Conservation (phyloP, 805 yeast species). For the Saccharomycopsis sp. region DNA sequence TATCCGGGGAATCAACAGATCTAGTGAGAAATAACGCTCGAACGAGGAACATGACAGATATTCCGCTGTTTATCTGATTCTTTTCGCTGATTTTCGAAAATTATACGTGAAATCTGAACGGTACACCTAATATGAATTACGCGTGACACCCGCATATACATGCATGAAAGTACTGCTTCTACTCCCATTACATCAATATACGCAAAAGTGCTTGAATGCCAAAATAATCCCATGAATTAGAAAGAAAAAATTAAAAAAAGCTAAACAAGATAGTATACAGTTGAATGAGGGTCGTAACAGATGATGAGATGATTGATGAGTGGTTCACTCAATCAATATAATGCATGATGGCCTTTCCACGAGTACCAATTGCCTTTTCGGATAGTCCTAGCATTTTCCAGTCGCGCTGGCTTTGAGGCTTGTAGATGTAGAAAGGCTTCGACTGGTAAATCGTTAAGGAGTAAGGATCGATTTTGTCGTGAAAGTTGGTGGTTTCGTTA, state of each 20-base stretch:
- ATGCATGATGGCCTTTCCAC: slow-evolving; percentile 17
- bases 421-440: slow-evolving; percentile 18
- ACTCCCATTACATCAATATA: no score
- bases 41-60: not conserved
- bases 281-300: no score
- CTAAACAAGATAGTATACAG: not conserved
- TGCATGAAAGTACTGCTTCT: no score
- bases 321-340: slow-evolving; percentile 16
- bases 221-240: not conserved
- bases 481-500: not conserved
- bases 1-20: not conserved
- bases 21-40: not conserved
- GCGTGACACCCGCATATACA: not conserved
- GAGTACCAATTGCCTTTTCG: slow-evolving; percentile 14
- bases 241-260: no score
- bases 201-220: not conserved
- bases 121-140: not conserved
- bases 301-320: not conserved
- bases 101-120: not conserved
- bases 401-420: slow-evolving; percentile 20
- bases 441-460: slow-evolving; percentile 20
- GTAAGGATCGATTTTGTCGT: slow-evolving; percentile 7
- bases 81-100: not conserved
- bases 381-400: slow-evolving; percentile 21
- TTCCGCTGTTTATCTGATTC: no score